Evolutionary conservation across 2,329 filamentous ascomycete species (phyloP).

Genomic region (Apiospora aurea): DNA sequence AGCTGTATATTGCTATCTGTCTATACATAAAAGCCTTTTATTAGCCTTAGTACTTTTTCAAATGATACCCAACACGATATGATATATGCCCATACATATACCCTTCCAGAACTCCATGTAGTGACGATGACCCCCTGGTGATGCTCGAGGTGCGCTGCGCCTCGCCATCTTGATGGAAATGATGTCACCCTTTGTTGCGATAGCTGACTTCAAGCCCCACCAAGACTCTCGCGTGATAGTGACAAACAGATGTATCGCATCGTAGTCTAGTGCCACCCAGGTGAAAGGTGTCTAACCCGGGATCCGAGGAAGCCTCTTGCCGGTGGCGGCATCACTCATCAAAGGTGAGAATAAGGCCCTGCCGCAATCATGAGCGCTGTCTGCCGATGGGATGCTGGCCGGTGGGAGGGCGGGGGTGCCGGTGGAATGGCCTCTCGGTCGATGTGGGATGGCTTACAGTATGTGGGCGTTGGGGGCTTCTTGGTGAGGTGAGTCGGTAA

Average conservation of each 20-base stretch:
- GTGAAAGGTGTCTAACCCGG: background rate
- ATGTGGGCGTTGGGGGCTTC: background rate
- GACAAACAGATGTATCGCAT: background rate
- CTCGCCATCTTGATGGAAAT: no score
- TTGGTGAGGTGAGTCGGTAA: background rate
- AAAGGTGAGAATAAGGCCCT: no score
- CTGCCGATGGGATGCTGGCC: background rate
- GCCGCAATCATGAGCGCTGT: background rate
- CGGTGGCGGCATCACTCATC: no score
- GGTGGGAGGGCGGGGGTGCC: background rate
- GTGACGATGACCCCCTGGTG: background rate
- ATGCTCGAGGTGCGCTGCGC: no score
- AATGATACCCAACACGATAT: slow-evolving; percentile 15
- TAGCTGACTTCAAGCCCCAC: background rate
- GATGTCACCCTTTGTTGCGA: background rate
- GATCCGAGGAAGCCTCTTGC: background rate
- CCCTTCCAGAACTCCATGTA: background rate
- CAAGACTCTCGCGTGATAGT: background rate
- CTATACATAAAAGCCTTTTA: background rate
- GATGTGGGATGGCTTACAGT: background rate
- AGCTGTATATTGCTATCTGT: slow-evolving; percentile 1
- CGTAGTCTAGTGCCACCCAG: background rate
- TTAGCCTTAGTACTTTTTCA: background rate
- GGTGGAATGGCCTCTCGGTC: background rate
- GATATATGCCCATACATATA: background rate